Evolutionary conservation across 768 basidiomycete species (phyloP).

Genomic region (Tricholoma sp.): DNA sequence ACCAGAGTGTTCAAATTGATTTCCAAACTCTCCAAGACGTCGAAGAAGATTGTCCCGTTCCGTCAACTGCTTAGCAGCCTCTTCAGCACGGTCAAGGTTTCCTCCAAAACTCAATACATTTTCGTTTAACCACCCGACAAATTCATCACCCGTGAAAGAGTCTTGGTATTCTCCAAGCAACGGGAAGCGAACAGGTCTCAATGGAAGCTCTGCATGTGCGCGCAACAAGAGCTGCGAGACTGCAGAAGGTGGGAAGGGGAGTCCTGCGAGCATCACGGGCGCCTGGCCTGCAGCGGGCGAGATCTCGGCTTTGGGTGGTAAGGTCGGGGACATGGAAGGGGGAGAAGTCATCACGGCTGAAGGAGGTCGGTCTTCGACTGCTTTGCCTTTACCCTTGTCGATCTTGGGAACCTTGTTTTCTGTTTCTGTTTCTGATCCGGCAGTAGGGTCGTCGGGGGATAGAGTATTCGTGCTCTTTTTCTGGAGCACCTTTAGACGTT

Average conservation of each 20-base stretch:
- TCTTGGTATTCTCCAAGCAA: slow-evolving; percentile 81
- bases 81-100: slow-evolving; percentile 73
- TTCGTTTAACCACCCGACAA: slow-evolving; percentile 77
- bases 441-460: slow-evolving; percentile 29
- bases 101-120: slow-evolving; percentile 77
- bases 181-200: slow-evolving; percentile 70
- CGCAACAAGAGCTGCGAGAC: slow-evolving; percentile 66
- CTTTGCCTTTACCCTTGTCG: slow-evolving; percentile 84
- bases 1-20: slow-evolving; percentile 70
- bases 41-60: slow-evolving; percentile 60
- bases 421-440: slow-evolving; percentile 14
- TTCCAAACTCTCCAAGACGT: slow-evolving; percentile 78
- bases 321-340: slow-evolving; percentile 56
- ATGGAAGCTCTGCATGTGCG: slow-evolving; percentile 66
- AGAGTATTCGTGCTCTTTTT: slow-evolving; percentile 42
- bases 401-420: slow-evolving; percentile 43
- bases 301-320: slow-evolving; percentile 42
- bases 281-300: slow-evolving; percentile 33
- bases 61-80: slow-evolving; percentile 59
- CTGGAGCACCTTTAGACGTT: slow-evolving; percentile 78
- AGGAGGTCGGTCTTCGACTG: slow-evolving; percentile 34
- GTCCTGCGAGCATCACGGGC: slow-evolving; percentile 70
- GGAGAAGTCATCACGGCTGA: slow-evolving; percentile 45
- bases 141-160: slow-evolving; percentile 86
- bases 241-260: slow-evolving; percentile 58